phyloP scores from a whole-genome alignment of 108 stramenopile genomes.

The Nannochloropsis granulata region DNA sequence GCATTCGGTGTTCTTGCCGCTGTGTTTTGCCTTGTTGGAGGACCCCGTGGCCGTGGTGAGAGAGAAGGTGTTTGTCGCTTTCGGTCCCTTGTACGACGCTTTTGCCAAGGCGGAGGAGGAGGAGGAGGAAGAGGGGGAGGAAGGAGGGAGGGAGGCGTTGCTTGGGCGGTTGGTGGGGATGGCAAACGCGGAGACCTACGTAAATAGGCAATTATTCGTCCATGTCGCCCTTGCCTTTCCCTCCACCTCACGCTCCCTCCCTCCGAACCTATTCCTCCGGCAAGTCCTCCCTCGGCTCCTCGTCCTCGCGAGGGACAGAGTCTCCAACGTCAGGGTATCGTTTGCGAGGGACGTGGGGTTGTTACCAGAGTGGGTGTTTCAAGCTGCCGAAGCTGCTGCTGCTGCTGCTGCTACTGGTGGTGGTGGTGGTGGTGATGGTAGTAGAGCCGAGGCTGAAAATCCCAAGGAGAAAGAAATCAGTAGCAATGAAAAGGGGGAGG shows the following conservation, averaged over 20 bases:
- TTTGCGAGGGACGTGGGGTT: not conserved
- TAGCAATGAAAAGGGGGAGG: too few species aligned
- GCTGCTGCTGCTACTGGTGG: too few species aligned
- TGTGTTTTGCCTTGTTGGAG: conserved; percentile 13
- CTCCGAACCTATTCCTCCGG: not conserved
- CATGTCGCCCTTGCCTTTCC: not conserved
- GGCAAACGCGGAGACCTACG: not conserved
- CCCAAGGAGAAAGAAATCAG: too few species aligned
- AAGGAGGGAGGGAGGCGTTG: not conserved
- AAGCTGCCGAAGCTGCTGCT: not conserved
- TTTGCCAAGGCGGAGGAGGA: not conserved
- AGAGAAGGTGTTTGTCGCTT: not conserved
- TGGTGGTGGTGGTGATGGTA: too few species aligned
- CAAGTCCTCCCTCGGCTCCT: not conserved
- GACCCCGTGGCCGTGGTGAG: conserved; percentile 15
- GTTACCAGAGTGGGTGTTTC: not conserved
- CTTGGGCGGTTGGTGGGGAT: not conserved
- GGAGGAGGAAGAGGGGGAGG: not conserved
- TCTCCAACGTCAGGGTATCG: not conserved
- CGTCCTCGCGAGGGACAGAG: not conserved
- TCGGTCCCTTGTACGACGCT: not conserved
- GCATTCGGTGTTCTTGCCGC: conserved; percentile 2
- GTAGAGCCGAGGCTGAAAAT: too few species aligned
- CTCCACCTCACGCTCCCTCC: not conserved
- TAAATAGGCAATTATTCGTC: not conserved